These are phyloP conservation scores for Galeopsis tetrahit DNA, from an alignment of 257 asterid species.

Conservation along the genomic window DNA sequence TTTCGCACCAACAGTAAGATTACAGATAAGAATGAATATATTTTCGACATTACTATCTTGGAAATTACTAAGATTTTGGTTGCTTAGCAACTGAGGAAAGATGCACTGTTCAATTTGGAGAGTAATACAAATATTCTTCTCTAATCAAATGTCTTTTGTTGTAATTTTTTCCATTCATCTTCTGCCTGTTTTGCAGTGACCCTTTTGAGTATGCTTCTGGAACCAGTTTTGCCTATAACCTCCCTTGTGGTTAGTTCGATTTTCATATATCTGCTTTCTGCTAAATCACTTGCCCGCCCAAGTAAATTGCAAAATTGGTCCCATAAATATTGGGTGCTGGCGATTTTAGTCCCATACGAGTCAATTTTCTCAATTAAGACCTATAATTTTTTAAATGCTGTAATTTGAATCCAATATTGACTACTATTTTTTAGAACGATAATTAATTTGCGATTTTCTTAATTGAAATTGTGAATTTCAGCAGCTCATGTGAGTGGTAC, in stretches of 20 bases:
- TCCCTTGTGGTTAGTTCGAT: conserved; percentile 58
- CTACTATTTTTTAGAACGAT: too few species aligned
- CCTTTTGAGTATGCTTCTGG: conserved; percentile 60
- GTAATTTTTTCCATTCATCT: conserved; percentile 14
- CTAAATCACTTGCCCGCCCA: background rate
- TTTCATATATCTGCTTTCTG: conserved; percentile 10
- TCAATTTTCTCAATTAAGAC: too few species aligned
- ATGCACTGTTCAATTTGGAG: background rate
- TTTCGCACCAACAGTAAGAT: background rate
- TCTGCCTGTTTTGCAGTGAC: conserved; percentile 48
- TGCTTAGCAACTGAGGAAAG: background rate
- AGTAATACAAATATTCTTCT: background rate
- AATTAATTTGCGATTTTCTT: too few species aligned
- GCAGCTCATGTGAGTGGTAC: too few species aligned
- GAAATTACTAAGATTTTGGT: background rate
- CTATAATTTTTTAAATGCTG: too few species aligned
- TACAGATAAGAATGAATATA: background rate
- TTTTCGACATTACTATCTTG: conserved; percentile 15
- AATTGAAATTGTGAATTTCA: too few species aligned
- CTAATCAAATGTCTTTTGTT: conserved; percentile 1
- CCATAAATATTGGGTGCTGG: too few species aligned
- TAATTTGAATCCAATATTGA: too few species aligned
- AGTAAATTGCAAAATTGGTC: too few species aligned
- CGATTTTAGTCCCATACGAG: too few species aligned
- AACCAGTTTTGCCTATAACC: conserved; percentile 52